Base-by-base conservation (phyloP, 345 rosid genomes). In the Brassica cretica region DNA sequence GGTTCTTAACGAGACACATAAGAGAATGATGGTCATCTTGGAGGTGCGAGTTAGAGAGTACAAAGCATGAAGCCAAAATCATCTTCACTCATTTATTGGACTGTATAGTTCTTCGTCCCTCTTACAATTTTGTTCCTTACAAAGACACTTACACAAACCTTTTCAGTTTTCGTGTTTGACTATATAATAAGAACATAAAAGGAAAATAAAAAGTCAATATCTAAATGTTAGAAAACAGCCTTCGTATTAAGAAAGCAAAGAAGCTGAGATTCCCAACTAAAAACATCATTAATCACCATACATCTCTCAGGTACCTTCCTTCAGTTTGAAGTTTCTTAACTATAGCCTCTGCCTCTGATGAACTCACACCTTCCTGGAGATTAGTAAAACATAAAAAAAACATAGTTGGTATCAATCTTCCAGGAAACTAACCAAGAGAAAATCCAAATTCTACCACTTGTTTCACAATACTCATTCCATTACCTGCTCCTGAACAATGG, bases 231-330 rank as follows among this genome's bases (percentile, higher is more conserved):
- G 11, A 8, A 58, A 59, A 21, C n/a, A 24, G 64, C 64, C 64
- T 21, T 59, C 64, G n/a, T 72, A 61, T 15, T 37, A 76, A 63
- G n/a, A 55, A 63, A 71, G 2, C 29, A 33, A 46, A 46, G 53
- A 61, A 15, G 69, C 70, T 15, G 44, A 55, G 59, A 71, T 27
- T 79, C 55, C 73, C 66, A 68, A 66, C 10, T 4, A 18, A 10
- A 2, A 68, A 15, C 19, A 61, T 61, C 46, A 59, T 59, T 5
- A 60, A 51, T 89, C 86, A 91, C 96, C 96, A 89, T 56, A 91
- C 90, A 46, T 91, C 96, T 77, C 96, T 89, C 2, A 91, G 89
- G 77, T 91, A 91, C 30, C 92, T 81, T 68, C 96, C 93, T 16
- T 76, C 87, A 71, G 75, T 89, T 76, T 91, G 96, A 71, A 91